Evolutionary conservation across 192 early-diverging fungal genomes (phyloP), one percentile per base, ranked within the genome.

Genomic region (Podila minutissima): DNA sequence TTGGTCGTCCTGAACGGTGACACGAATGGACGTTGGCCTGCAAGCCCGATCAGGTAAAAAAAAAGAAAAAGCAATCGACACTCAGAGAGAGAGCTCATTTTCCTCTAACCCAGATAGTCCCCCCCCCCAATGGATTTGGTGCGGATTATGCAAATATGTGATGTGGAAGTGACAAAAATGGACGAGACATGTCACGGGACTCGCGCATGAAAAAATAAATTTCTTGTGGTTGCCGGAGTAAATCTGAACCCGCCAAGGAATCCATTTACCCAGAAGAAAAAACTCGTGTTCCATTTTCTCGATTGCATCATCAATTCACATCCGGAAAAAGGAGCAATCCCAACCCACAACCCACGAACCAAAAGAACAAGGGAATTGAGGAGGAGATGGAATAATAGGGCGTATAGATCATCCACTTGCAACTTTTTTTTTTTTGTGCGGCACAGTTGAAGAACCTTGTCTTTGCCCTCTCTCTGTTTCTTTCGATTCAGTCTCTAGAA

Each of bases 181-280:
- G n/a, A 53, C 29, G 29, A 15, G 49, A 53, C 4, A 22, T n/a
- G 53, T 55, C 53, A 55, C 53, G 53, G 53, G 53, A 55, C n/a
- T n/a, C 24, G 1, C 2, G 2, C 41, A 46, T 2, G 15, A 17
- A 13, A 46, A 46, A 46, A 46, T 46, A 46, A 46, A 55, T 55
- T 55, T 26, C 51, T 55, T 20, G 4, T 55, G 20, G 9, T 37
- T 37, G 53, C 20, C 53, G 53, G 53, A 55, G 53, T 55, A 55
- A 55, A 46, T 46, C 53, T 55, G 53, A 55, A 55, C 24, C 53
- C 53, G 53, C 53, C 53, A 55, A 55, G 53, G 53, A 55, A 55
- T 55, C 53, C n/a, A 26, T 24, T 55, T 55, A 55, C 53, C 53
- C 53, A 55, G 53, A 22, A 24, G n/a, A 24, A 46, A 46, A 24